Percentiles rank a stretch among this genome's conserved stretches.
Evolutionary conservation across 1,139 yeast species (phyloP).

Genomic region (Debaryomyces sp.): DNA sequence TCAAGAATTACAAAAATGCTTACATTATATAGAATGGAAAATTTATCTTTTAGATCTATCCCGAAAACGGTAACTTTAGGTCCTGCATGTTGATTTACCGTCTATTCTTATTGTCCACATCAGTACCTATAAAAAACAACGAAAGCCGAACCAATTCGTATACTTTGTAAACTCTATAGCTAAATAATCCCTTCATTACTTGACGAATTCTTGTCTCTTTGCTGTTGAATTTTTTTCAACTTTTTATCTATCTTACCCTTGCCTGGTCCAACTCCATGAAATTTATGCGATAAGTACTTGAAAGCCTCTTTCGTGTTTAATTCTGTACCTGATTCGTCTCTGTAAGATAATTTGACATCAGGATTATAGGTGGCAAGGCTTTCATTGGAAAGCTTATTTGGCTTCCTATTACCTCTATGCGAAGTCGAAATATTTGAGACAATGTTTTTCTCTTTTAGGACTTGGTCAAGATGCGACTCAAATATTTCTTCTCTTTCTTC

Average conservation of each 20-base stretch:
- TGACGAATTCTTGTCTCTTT: background rate
- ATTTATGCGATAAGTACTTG: slow-evolving; percentile 80
- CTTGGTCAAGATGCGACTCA: slow-evolving; percentile 32
- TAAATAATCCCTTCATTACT: background rate
- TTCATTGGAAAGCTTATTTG: background rate
- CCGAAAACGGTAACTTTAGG: slow-evolving; percentile 1
- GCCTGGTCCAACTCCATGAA: slow-evolving; percentile 62
- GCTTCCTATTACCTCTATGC: background rate
- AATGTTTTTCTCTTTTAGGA: slow-evolving; percentile 31
- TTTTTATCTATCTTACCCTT: slow-evolving; percentile 12
- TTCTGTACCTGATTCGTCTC: slow-evolving; percentile 70
- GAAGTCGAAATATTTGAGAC: slow-evolving; percentile 11
- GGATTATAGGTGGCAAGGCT: slow-evolving; percentile 61
- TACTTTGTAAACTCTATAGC: background rate
- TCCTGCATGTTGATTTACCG: background rate
- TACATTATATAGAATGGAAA: background rate
- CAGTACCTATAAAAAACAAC: background rate
- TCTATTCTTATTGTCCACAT: background rate
- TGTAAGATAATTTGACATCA: slow-evolving; percentile 61
- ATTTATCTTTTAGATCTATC: slow-evolving; percentile 13
- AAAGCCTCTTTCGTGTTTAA: slow-evolving; percentile 78
- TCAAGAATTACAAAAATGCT: background rate
- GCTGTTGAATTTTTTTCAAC: slow-evolving; percentile 6
- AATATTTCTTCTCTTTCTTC: slow-evolving; percentile 32
- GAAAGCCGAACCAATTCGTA: background rate